phyloP scores from a whole-genome alignment of 1,139 yeast species.

The Kurtzmaniella quercitrusa region DNA sequence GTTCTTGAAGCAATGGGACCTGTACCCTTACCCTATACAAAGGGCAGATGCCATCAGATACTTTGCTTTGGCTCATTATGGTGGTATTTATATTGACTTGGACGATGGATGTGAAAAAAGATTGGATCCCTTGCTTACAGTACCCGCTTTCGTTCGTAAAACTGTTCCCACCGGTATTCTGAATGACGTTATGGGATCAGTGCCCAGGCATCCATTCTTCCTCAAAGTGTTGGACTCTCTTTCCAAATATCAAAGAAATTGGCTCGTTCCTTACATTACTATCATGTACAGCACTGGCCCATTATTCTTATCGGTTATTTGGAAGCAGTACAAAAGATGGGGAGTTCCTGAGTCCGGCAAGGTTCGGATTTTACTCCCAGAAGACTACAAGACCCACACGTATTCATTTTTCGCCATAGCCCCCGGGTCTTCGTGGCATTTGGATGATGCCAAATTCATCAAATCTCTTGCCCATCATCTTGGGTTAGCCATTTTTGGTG shows the following conservation, averaged over 20 bases:
- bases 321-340: slow-evolving; percentile 87
- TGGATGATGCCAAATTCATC: slow-evolving; percentile 76
- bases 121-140: slow-evolving; percentile 74
- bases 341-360: slow-evolving; percentile 59
- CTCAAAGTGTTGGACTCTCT: slow-evolving; percentile 62
- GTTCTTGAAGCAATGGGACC: slow-evolving; percentile 77
- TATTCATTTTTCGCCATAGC: slow-evolving; percentile 67
- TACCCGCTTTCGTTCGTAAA: slow-evolving; percentile 82
- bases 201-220: slow-evolving; percentile 85
- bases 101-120: slow-evolving; percentile 82
- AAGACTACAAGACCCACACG: slow-evolving; percentile 57
- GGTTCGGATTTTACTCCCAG: slow-evolving; percentile 67
- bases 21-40: slow-evolving; percentile 75
- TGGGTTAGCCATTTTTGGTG: slow-evolving; percentile 62
- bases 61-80: slow-evolving; percentile 76
- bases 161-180: slow-evolving; percentile 90
- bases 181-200: slow-evolving; percentile 89
- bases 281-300: slow-evolving; percentile 96
- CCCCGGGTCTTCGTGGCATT: slow-evolving; percentile 86
- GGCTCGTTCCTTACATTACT: slow-evolving; percentile 83
- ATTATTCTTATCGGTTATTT: slow-evolving; percentile 73
- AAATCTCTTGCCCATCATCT: slow-evolving; percentile 69
- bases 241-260: slow-evolving; percentile 59
- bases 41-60: slow-evolving; percentile 93
- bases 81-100: slow-evolving; percentile 87